These are phyloP conservation scores for Fusarium anthophilum DNA, from an alignment of 2,329 filamentous ascomycete genomes.

Conservation along the genomic window DNA sequence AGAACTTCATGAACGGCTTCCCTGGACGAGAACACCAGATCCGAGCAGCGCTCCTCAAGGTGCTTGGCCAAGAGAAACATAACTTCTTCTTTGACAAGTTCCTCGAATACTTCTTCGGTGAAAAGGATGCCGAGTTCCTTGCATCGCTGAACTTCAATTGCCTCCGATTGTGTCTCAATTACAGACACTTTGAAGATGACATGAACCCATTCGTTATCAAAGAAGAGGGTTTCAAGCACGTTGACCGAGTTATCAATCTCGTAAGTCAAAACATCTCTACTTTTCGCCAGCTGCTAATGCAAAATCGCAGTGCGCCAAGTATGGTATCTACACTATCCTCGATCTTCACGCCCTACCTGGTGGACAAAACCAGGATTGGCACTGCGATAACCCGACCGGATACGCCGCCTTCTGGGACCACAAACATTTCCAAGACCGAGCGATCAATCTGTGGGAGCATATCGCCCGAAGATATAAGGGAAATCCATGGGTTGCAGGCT, in stretches of 20 bases:
- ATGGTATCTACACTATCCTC: conserved; percentile 56
- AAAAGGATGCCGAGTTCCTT: conserved; percentile 66
- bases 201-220: conserved; percentile 60
- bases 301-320: conserved; percentile 46
- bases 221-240: conserved; percentile 57
- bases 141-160: conserved; percentile 65
- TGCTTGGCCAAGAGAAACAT: conserved; percentile 64
- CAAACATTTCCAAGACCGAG: conserved; percentile 56
- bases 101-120: conserved; percentile 66
- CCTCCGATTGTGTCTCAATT: conserved; percentile 67
- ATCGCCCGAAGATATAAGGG: conserved; percentile 53
- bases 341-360: conserved; percentile 57
- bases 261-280: neutral
- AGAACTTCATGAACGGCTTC: conserved; percentile 71
- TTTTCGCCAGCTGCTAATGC: rapidly evolving
- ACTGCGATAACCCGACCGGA: conserved; percentile 50
- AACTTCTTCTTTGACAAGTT: conserved; percentile 69
- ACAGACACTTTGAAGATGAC: conserved; percentile 64
- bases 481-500: conserved; percentile 54
- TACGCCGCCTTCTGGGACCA: conserved; percentile 57
- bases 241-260: conserved; percentile 59
- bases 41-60: conserved; percentile 60
- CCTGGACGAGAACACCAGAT: conserved; percentile 66
- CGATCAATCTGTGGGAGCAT: conserved; percentile 54
- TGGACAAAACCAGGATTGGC: conserved; percentile 59